Base-by-base conservation (phyloP, 306 rosid genomes). In the Mucuna pruriens region DNA sequence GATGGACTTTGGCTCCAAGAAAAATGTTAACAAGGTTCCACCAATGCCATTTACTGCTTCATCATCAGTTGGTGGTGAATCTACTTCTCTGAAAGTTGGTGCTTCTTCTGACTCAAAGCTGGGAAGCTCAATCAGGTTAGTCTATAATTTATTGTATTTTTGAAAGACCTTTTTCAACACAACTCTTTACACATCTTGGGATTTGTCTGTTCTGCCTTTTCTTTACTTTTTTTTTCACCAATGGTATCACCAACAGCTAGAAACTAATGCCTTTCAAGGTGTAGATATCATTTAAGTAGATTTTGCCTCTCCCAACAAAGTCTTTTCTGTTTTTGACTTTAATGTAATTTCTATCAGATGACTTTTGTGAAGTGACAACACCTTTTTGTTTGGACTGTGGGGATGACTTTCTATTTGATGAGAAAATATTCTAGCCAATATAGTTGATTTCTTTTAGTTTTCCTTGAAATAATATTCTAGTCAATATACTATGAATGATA, bases 41-140 rank as follows among this genome's bases (percentile, higher is more conserved):
- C 70, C 73, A 52, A 65, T 52, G 78, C 61, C 82, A 40, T 87
- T 82, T 58, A 60, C 88, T 34, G 52, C 84, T 19, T 46, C 85
- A 15, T 68, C 90, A 46, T 54, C 82, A 22, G 80, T 76, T 45
- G 73, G 64, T 49, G 65, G 58, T 33, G 90, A 81, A 76, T 79
- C 88, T 52, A 54, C 45, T 10, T 70, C 67, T 64, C 12, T 51
- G 76, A 84, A 76, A 57, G 68, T 78, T 38, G 87, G 79, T 52
- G 78, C 83, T 77, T 49, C 79, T 84, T 86, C 82, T 31, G 80
- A 76, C 57, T 25, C 88, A 44, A 85, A 80, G 68, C 78, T 80
- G 6, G 94, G 79, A 85, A 84, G 55, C 85, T 85, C 87, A 29
- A 68, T 63, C 93, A 91, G 92, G 98, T 94, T 49, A 79, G 88